Conservation (phyloP, 345 rosid species). For the Cardamine chenopodiifolia region DNA sequence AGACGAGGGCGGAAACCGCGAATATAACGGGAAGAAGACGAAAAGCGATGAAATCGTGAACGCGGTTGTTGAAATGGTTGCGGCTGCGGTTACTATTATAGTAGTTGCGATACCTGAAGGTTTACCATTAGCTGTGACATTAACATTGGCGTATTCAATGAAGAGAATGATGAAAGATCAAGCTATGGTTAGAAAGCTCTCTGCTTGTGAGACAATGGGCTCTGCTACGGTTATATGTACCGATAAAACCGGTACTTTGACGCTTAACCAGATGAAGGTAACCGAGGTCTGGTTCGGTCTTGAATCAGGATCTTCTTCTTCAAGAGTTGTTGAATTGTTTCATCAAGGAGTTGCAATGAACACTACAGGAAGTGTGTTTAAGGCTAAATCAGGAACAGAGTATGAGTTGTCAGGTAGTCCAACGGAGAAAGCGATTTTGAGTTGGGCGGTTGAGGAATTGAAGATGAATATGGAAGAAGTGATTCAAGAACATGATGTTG, state of each 20-base stretch:
- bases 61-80: conserved; percentile 64
- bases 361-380: conserved; percentile 62
- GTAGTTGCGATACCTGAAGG: conserved; percentile 94
- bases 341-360: conserved; percentile 66
- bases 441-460: conserved; percentile 63
- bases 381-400: conserved; percentile 39
- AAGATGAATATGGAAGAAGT: conserved; percentile 49
- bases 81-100: conserved; percentile 74
- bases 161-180: conserved; percentile 80
- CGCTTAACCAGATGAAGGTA: conserved; percentile 68
- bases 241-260: conserved; percentile 83
- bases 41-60: conserved; percentile 52
- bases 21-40: conserved; percentile 52
- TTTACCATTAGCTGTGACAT: conserved; percentile 74
- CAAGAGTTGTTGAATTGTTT: conserved; percentile 48
- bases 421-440: conserved; percentile 73
- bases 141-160: conserved; percentile 82
- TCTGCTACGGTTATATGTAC: conserved; percentile 77
- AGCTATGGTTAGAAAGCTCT: conserved; percentile 80
- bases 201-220: conserved; percentile 93
- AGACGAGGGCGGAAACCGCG: conserved; percentile 54
- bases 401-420: conserved; percentile 64
- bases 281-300: conserved; percentile 64
- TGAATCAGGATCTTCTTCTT: conserved; percentile 44
- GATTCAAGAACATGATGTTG: conserved; percentile 39